phyloP scores from a whole-genome alignment of 2,329 filamentous ascomycete genomes.

The Purpureocillium lavendulum region DNA sequence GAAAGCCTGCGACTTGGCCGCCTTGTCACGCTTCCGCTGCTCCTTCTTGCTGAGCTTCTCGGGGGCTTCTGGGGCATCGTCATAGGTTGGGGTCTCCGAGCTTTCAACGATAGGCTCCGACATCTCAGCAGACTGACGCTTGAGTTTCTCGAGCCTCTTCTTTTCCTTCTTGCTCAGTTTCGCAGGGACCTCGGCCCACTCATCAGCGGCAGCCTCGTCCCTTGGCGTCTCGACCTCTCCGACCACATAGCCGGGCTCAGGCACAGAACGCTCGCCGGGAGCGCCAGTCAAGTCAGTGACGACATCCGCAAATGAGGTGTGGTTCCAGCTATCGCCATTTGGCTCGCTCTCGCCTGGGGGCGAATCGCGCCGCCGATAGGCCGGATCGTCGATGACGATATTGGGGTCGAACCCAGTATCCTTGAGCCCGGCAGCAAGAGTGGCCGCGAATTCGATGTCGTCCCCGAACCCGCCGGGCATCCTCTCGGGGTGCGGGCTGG shows the following conservation, averaged over 20 bases:
- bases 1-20: conserved; percentile 16
- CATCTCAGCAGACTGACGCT: conserved; percentile 6
- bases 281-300: conserved; percentile 28
- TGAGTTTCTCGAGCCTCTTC: conserved; percentile 35
- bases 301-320: conserved; percentile 40
- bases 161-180: conserved; percentile 40
- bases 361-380: conserved; percentile 54
- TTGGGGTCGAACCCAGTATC: conserved; percentile 64
- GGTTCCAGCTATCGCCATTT: conserved; percentile 32
- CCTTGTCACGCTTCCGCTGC: conserved; percentile 33
- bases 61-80: conserved; percentile 15
- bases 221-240: conserved; percentile 38
- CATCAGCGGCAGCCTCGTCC: conserved; percentile 15
- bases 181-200: conserved; percentile 13
- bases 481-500: conserved; percentile 35
- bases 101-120: conserved; percentile 3
- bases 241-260: conserved; percentile 35
- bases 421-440: conserved; percentile 58
- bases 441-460: conserved; percentile 62
- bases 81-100: conserved; percentile 8
- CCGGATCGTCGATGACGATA: conserved; percentile 59
- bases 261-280: conserved; percentile 8
- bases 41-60: conserved; percentile 24
- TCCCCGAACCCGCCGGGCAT: conserved; percentile 60
- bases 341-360: conserved; percentile 51